A percentile compares a stretch with the other conserved stretches of the same genome.
Evolutionary conservation across 208 protist species (phyloP).

Genomic region (Crithidia fasciculata): DNA sequence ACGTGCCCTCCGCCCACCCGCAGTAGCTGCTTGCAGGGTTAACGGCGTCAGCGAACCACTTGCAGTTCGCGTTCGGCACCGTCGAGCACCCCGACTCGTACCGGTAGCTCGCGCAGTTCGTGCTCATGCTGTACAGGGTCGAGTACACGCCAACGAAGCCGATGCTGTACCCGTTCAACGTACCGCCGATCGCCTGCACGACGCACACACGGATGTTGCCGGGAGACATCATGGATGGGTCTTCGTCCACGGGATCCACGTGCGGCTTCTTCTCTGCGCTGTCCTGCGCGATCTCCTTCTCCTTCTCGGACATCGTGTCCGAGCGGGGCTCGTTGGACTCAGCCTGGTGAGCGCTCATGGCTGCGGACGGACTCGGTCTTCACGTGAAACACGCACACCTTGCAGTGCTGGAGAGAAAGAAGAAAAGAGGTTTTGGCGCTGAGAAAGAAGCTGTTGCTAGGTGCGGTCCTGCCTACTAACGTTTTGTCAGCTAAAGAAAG

Average conservation of each 20-base stretch:
- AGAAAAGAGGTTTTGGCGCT: too few species aligned
- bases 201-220: constrained; percentile 55
- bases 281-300: constrained; percentile 16
- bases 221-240: constrained; percentile 34
- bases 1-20: constrained; percentile 47
- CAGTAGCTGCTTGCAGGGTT: constrained; percentile 24
- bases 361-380: background rate
- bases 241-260: constrained; percentile 11
- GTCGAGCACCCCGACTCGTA: constrained; percentile 41
- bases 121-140: constrained; percentile 57
- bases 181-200: constrained; percentile 52
- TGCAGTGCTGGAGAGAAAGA: too few species aligned
- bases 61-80: constrained; percentile 54
- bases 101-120: constrained; percentile 62
- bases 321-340: constrained; percentile 9
- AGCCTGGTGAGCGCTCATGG: background rate
- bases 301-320: constrained; percentile 3
- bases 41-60: constrained; percentile 35
- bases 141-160: constrained; percentile 81
- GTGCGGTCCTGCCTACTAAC: too few species aligned
- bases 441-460: too few species aligned
- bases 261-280: constrained; percentile 4
- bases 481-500: too few species aligned
- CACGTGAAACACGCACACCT: too few species aligned
- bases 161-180: constrained; percentile 75